Percentiles rank a stretch among this genome's conserved stretches.
Conservation (phyloP, 108 stramenopile genomes). For the Discostella pseudostelligera region DNA sequence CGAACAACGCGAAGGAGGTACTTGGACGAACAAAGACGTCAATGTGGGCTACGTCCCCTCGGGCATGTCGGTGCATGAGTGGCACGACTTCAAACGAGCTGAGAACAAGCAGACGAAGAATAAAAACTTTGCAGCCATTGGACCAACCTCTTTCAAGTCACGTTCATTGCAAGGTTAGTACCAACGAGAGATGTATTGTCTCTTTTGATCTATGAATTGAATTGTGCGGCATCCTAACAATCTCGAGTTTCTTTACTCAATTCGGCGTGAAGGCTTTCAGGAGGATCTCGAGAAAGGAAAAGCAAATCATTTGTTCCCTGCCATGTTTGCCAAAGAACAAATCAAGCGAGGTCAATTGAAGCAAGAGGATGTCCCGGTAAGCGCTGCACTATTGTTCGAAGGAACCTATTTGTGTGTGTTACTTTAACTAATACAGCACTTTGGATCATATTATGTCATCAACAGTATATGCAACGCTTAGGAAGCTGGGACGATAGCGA, state of each 20-base stretch:
- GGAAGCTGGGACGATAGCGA: conserved; percentile 70
- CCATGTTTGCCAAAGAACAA: conserved; percentile 22
- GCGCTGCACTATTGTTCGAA: too few relatives aligned
- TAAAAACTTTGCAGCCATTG: conserved; percentile 26
- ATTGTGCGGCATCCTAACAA: too few relatives aligned
- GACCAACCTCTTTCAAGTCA: conserved; percentile 36
- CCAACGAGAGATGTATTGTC: too few relatives aligned
- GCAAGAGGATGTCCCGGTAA: conserved; percentile 37
- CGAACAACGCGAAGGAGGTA: conserved; percentile 28
- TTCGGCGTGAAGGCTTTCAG: conserved; percentile 17
- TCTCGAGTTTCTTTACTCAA: too few relatives aligned
- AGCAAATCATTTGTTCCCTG: conserved; percentile 34
- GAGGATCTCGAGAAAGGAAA: conserved; percentile 42
- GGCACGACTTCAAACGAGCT: conserved; percentile 25
- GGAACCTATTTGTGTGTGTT: too few relatives aligned
- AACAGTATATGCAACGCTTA: conserved; percentile 55
- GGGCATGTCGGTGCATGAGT: conserved; percentile 34
- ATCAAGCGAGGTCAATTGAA: conserved; percentile 17
- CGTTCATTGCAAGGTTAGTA: conserved; percentile 23
- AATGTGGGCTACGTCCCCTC: conserved; percentile 33
- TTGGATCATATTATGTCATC: not conserved
- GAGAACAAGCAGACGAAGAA: conserved; percentile 13
- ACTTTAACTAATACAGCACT: not conserved
- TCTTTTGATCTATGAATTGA: not conserved
- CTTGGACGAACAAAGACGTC: conserved; percentile 23